Conservation (phyloP, 2,329 filamentous ascomycete genomes). For the Fusarium illudens region DNA sequence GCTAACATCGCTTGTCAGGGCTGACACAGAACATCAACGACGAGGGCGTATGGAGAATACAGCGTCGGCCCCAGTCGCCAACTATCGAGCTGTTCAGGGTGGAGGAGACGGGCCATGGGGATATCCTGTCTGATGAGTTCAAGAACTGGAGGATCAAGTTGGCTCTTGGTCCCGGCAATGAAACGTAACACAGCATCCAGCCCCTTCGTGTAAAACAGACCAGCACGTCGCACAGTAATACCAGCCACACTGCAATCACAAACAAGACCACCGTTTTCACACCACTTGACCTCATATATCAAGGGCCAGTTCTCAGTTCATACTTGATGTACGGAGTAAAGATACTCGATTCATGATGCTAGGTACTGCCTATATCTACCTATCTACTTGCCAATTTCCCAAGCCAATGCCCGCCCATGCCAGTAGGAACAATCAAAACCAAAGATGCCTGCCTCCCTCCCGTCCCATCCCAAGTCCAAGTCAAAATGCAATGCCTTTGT, state of each 20-base stretch:
- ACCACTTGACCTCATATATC: background rate
- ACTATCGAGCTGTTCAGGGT: slow-evolving; percentile 78
- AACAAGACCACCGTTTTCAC: background rate
- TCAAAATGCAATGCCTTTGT: slow-evolving; percentile 12
- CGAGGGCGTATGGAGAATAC: slow-evolving; percentile 83
- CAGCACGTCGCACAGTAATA: background rate
- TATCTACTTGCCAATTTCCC: slow-evolving; percentile 12
- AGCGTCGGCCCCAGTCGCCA: slow-evolving; percentile 67
- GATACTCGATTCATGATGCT: slow-evolving; percentile 3
- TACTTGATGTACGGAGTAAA: background rate
- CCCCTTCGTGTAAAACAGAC: background rate
- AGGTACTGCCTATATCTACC: slow-evolving; percentile 26
- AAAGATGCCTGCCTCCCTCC: slow-evolving; percentile 20
- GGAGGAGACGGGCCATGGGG: slow-evolving; percentile 75
- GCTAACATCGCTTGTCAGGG: slow-evolving; percentile 56
- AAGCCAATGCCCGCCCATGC: slow-evolving; percentile 1
- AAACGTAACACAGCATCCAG: slow-evolving; percentile 9
- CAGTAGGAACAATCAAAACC: slow-evolving; percentile 10
- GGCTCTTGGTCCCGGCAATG: slow-evolving; percentile 45
- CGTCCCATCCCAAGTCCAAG: slow-evolving; percentile 16
- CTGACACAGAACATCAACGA: slow-evolving; percentile 70
- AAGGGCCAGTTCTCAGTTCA: background rate
- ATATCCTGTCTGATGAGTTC: slow-evolving; percentile 80
- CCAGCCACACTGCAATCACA: background rate
- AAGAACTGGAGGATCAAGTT: slow-evolving; percentile 75